Evolutionary conservation across 169 alveolate species (phyloP).

Genomic region (Plasmodium cynomolgi): DNA sequence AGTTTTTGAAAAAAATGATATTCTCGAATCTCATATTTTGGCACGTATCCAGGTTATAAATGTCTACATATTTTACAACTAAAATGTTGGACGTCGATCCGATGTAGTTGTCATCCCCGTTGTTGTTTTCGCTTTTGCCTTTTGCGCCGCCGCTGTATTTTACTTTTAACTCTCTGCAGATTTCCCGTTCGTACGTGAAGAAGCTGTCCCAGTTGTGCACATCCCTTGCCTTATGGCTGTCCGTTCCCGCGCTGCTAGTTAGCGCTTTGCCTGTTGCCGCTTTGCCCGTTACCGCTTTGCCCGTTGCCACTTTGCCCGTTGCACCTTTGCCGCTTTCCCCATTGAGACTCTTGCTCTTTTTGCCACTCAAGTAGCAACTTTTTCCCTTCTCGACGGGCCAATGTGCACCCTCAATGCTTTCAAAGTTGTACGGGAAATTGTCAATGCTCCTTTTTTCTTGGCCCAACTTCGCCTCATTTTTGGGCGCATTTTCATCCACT

Average conservation of each 20-base stretch:
- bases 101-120: background rate
- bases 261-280: background rate
- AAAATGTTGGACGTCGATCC: slow-evolving; percentile 36
- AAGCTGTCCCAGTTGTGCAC: slow-evolving; percentile 50
- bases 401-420: background rate
- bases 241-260: background rate
- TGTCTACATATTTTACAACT: slow-evolving; percentile 31
- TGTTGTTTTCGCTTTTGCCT: background rate
- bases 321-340: background rate
- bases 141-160: slow-evolving; percentile 4
- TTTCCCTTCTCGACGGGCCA: background rate
- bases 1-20: slow-evolving; percentile 42
- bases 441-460: slow-evolving; percentile 6
- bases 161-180: slow-evolving; percentile 35
- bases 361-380: background rate
- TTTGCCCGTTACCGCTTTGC: background rate
- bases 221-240: background rate
- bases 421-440: background rate
- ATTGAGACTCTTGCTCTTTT: background rate
- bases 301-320: background rate
- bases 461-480: background rate
- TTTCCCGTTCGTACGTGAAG: slow-evolving; percentile 46
- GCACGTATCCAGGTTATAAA: slow-evolving; percentile 13
- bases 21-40: slow-evolving; percentile 32
- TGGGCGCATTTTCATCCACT: background rate